Conservation (phyloP, 768 basidiomycete species). For the Phaeolepiota aurea region DNA sequence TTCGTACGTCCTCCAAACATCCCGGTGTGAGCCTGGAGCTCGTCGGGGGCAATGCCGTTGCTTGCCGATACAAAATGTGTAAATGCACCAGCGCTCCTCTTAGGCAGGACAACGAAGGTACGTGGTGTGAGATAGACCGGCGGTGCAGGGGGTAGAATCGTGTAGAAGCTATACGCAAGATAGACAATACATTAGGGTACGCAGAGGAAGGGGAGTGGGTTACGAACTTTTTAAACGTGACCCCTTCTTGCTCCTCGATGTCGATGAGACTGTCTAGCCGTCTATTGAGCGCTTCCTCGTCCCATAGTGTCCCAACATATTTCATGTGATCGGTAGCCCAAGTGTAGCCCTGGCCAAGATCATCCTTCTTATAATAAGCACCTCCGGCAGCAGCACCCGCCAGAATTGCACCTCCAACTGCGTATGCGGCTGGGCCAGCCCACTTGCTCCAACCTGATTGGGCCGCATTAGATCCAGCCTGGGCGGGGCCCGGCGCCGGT, state of each 20-base stretch:
- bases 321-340: conserved; percentile 88
- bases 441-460: conserved; percentile 43
- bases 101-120: conserved; percentile 77
- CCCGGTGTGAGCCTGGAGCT: conserved; percentile 78
- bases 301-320: conserved; percentile 83
- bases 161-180: conserved; percentile 63
- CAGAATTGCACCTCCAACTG: conserved; percentile 64
- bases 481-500: conserved; percentile 15
- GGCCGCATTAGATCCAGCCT: conserved; percentile 1
- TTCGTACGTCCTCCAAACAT: conserved; percentile 82
- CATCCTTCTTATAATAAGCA: conserved; percentile 76
- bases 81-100: conserved; percentile 34
- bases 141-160: conserved; percentile 62
- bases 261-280: conserved; percentile 58
- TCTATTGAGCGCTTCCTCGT: conserved; percentile 50
- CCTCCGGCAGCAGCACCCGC: conserved; percentile 82
- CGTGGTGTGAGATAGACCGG: conserved; percentile 46
- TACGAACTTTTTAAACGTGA: conserved; percentile 68
- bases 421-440: conserved; percentile 58
- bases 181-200: too few species aligned
- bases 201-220: too few species aligned
- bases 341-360: conserved; percentile 57
- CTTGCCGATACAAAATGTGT: conserved; percentile 53
- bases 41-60: conserved; percentile 65
- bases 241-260: conserved; percentile 51